A percentile compares a stretch with the other conserved stretches of the same genome.
These are phyloP conservation scores for Diaporthe destruens DNA, from an alignment of 2,329 filamentous ascomycete species.

Conservation along the genomic window DNA sequence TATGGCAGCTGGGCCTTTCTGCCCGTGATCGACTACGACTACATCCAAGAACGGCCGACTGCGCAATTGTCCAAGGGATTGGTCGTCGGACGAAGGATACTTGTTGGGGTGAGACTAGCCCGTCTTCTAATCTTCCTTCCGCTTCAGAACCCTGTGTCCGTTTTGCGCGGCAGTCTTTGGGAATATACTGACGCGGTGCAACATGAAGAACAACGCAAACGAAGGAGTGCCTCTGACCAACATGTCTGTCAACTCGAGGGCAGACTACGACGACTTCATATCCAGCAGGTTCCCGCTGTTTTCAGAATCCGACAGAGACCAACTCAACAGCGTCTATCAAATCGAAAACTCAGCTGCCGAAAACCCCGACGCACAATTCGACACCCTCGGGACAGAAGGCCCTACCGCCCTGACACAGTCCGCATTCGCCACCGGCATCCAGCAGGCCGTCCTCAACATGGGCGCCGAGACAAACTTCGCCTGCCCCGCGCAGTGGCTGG, in stretches of 20 bases:
- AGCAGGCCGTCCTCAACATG: constrained; percentile 61
- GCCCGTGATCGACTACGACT: constrained; percentile 48
- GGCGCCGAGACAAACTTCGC: constrained; percentile 63
- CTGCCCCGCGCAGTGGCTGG: constrained; percentile 64
- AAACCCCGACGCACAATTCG: constrained; percentile 45
- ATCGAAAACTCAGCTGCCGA: constrained; percentile 42
- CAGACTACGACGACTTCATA: constrained; percentile 47
- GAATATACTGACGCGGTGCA: background rate
- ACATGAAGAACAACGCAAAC: constrained; percentile 49
- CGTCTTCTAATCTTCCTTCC: no score
- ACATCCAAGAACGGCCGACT: constrained; percentile 45
- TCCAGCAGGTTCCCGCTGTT: constrained; percentile 38
- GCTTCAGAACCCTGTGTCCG: no score
- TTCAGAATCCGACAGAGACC: background rate
- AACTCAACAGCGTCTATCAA: constrained; percentile 38
- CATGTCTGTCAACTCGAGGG: constrained; percentile 46
- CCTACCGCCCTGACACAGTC: constrained; percentile 61
- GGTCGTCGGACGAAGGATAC: constrained; percentile 36
- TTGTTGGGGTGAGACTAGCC: constrained; percentile 37
- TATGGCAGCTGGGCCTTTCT: constrained; percentile 49
- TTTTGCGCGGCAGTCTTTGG: background rate
- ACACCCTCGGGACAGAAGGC: constrained; percentile 52
- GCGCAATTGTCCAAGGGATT: constrained; percentile 33
- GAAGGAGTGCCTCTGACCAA: constrained; percentile 50
- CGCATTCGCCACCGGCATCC: constrained; percentile 59